Evolutionary conservation across 2,329 filamentous ascomycete genomes (phyloP).

Genomic region (Paraphoma chrysanthemicola): DNA sequence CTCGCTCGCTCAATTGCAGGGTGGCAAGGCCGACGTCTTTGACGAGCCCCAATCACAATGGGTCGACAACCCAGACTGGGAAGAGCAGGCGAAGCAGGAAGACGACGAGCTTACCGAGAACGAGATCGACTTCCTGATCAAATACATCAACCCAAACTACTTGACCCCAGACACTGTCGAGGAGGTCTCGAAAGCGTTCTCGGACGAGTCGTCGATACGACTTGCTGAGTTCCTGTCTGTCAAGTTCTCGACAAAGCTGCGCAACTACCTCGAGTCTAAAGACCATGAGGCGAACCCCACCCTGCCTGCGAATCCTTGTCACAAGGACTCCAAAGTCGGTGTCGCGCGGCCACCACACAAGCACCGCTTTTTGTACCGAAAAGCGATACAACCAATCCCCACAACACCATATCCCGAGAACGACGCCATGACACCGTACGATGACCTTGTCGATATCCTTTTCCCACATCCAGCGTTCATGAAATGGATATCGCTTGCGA

Average conservation of each 20-base stretch:
- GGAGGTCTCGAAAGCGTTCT: constrained; percentile 79
- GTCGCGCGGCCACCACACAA: constrained; percentile 92
- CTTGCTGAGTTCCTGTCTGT: constrained; percentile 79
- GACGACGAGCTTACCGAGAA: constrained; percentile 70
- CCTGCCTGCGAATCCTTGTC: constrained; percentile 40
- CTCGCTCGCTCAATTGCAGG: constrained; percentile 89
- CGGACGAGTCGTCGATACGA: constrained; percentile 82
- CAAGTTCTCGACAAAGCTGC: constrained; percentile 77
- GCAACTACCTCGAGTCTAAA: constrained; percentile 70
- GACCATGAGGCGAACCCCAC: constrained; percentile 55
- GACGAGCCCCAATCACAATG: constrained; percentile 76
- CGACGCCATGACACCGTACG: constrained; percentile 57
- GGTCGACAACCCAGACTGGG: constrained; percentile 50
- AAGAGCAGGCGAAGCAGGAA: constrained; percentile 53
- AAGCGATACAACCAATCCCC: constrained; percentile 54
- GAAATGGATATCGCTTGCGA: constrained; percentile 87
- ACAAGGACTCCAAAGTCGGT: constrained; percentile 51
- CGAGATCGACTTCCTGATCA: constrained; percentile 87
- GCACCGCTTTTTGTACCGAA: constrained; percentile 87
- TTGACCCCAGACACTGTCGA: constrained; percentile 90
- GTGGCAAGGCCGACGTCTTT: constrained; percentile 82
- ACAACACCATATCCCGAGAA: constrained; percentile 43
- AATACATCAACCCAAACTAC: constrained; percentile 89
- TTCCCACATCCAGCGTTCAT: constrained; percentile 86
- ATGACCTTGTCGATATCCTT: constrained; percentile 80